Percentiles rank a stretch among this genome's conserved stretches.
Evolutionary conservation across 2,329 filamentous ascomycete species (phyloP).

Genomic region (Aspergillus clavatus): DNA sequence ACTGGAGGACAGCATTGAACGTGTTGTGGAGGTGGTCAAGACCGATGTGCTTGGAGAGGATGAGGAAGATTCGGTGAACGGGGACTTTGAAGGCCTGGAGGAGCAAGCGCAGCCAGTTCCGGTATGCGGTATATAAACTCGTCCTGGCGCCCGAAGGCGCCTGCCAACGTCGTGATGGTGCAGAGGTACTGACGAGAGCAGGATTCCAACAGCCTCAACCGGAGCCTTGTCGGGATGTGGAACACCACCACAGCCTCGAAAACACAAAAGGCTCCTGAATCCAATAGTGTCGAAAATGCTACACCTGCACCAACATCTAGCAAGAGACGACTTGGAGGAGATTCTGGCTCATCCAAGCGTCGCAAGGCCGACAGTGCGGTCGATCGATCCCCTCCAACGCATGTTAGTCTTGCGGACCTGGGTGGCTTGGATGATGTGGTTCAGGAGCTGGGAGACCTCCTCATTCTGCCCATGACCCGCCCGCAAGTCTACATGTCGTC

Average conservation of each 20-base stretch:
- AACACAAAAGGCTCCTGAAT: constrained; percentile 27
- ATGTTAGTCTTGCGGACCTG: constrained; percentile 65
- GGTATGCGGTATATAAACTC: constrained; percentile 19
- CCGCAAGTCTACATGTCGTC: constrained; percentile 62
- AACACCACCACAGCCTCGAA: constrained; percentile 36
- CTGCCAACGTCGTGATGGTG: constrained; percentile 1
- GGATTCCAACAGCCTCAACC: constrained; percentile 61
- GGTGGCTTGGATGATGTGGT: constrained; percentile 73
- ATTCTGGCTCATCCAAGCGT: constrained; percentile 59
- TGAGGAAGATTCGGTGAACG: constrained; percentile 47
- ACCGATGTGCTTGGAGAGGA: constrained; percentile 56
- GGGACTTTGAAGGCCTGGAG: constrained; percentile 48
- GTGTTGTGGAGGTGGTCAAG: constrained; percentile 69
- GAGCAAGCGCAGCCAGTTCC: constrained; percentile 26
- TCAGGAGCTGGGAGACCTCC: constrained; percentile 62
- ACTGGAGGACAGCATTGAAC: constrained; percentile 79
- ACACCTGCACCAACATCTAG: constrained; percentile 32
- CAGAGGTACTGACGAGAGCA: constrained; percentile 24
- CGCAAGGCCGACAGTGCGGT: constrained; percentile 55
- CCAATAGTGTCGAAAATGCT: constrained; percentile 18
- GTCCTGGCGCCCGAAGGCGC: not conserved
- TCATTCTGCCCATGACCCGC: constrained; percentile 67
- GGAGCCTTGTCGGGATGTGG: constrained; percentile 59
- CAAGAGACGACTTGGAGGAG: constrained; percentile 59
- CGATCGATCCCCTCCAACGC: constrained; percentile 61